Evolutionary conservation across 495 filamentous ascomycete species (phyloP).

Genomic region (Clohesyomyces aquaticus): DNA sequence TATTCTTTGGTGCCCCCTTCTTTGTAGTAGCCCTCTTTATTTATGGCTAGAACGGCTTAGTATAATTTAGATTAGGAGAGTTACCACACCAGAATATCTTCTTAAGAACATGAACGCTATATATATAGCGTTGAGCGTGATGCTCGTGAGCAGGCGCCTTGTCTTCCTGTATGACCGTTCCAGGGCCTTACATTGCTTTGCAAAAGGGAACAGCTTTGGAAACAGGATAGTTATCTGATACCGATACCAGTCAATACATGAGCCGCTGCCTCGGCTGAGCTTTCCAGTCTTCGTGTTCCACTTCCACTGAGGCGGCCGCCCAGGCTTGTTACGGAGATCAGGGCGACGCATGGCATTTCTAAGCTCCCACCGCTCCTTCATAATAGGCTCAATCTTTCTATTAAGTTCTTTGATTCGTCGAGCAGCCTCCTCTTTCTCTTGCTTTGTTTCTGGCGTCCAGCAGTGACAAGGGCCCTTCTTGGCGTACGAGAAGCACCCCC

Average conservation of each 20-base stretch:
- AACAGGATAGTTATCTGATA: neutral
- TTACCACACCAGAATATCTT: no score
- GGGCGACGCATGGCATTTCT: neutral
- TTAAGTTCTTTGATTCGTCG: slow-evolving; percentile 4
- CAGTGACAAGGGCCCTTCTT: slow-evolving; percentile 18
- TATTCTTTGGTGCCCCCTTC: no score
- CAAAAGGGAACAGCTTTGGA: slow-evolving; percentile 9
- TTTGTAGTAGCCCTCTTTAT: no score
- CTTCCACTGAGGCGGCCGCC: slow-evolving; percentile 9
- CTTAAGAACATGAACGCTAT: no score
- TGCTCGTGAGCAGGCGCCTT: no score
- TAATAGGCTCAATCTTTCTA: neutral
- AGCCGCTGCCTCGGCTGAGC: neutral
- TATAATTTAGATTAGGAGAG: no score
- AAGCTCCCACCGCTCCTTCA: slow-evolving; percentile 1
- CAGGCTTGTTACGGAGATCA: neutral
- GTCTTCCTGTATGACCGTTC: slow-evolving; percentile 10
- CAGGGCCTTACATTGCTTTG: neutral
- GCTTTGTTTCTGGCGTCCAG: neutral
- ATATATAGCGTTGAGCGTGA: no score
- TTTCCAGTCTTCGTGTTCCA: slow-evolving; percentile 13
- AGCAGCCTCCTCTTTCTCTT: neutral
- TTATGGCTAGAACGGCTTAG: no score
- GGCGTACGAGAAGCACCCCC: slow-evolving; percentile 11
- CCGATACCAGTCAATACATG: slow-evolving; percentile 8